These are phyloP conservation scores for Backusella liffmaniae DNA, from an alignment of 192 early-diverging fungal genomes.

Conservation along the genomic window DNA sequence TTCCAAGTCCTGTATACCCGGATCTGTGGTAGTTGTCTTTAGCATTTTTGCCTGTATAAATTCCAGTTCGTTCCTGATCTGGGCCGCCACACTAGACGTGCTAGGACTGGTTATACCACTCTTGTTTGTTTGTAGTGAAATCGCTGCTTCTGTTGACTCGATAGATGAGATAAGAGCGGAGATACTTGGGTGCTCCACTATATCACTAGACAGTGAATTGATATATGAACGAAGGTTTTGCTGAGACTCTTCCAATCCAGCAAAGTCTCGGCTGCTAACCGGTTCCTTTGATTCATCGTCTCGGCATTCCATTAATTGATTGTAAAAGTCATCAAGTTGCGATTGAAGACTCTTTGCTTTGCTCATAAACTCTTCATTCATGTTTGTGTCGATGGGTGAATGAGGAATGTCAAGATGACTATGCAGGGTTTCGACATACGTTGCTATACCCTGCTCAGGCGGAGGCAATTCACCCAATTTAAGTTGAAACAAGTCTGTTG, in stretches of 20 bases:
- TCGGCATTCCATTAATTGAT: conserved; percentile 1
- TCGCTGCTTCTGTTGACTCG: conserved; percentile 11
- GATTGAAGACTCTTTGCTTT: neutral
- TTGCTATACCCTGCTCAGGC: neutral
- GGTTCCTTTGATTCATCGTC: conserved; percentile 4
- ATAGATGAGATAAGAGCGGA: neutral
- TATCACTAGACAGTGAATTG: neutral
- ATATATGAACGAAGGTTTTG: neutral
- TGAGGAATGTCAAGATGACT: neutral
- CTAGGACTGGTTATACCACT: neutral
- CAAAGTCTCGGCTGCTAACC: neutral
- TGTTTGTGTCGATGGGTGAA: neutral
- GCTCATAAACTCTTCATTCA: neutral
- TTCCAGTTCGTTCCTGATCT: conserved; percentile 29
- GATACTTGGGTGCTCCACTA: neutral
- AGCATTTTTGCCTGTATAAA: conserved; percentile 40
- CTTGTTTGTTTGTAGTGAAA: conserved; percentile 13
- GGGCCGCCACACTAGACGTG: neutral
- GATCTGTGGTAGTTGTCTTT: conserved; percentile 39
- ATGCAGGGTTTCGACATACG: neutral
- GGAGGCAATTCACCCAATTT: neutral
- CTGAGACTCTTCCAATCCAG: neutral
- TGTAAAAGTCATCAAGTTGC: neutral
- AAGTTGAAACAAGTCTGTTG: neutral
- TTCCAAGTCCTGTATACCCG: conserved; percentile 35